Conservation (phyloP, 139 green algal genomes). For the Zygnema circumcarinatum region DNA sequence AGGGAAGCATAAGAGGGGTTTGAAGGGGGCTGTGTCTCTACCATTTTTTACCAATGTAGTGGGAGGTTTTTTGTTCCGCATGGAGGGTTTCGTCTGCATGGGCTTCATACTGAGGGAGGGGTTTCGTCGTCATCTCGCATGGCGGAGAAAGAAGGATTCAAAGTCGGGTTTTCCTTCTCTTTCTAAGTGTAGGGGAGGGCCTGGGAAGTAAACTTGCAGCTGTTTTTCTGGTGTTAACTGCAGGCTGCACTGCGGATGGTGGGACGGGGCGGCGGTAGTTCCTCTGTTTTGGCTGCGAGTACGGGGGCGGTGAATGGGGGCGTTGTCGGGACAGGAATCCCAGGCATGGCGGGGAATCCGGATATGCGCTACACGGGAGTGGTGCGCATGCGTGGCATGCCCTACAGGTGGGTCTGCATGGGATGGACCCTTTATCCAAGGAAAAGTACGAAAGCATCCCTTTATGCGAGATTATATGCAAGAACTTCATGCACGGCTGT, state of each 20-base stretch:
- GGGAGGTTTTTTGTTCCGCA: too few species aligned
- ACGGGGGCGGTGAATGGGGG: slow-evolving; percentile 21
- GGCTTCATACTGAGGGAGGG: too few species aligned
- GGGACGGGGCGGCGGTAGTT: slow-evolving; percentile 25
- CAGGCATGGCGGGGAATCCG: slow-evolving; percentile 67
- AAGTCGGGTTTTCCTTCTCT: too few species aligned
- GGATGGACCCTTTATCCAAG: background rate
- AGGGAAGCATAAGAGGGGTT: too few species aligned
- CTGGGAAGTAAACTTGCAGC: background rate
- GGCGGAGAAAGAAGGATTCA: too few species aligned
- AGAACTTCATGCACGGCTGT: background rate
- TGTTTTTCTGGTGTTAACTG: slow-evolving; percentile 4
- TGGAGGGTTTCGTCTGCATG: too few species aligned
- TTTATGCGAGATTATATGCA: background rate
- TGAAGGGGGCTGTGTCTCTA: too few species aligned
- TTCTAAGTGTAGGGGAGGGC: too few species aligned
- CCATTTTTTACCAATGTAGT: too few species aligned
- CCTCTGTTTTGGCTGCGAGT: slow-evolving; percentile 12
- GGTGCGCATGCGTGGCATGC: slow-evolving; percentile 82
- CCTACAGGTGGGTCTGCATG: slow-evolving; percentile 72
- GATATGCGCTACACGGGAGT: slow-evolving; percentile 67
- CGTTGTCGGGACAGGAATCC: slow-evolving; percentile 48
- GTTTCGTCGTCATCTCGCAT: too few species aligned
- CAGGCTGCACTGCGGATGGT: slow-evolving; percentile 56
- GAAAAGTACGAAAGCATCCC: background rate